A percentile compares a stretch with the other conserved stretches of the same genome.
These are phyloP conservation scores for Vigna mungo DNA, from an alignment of 306 rosid species.

Conservation along the genomic window DNA sequence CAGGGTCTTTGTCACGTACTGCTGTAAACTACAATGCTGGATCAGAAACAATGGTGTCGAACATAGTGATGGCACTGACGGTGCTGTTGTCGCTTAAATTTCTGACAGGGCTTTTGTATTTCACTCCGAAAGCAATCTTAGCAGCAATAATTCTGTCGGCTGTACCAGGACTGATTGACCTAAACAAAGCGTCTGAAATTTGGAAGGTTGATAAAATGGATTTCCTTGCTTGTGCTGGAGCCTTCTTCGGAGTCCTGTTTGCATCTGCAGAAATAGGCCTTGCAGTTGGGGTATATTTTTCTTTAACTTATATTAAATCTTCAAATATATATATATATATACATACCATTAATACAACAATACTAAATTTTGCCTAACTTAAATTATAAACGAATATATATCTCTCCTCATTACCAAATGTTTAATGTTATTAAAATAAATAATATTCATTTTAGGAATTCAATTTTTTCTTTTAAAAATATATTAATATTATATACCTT, in stretches of 20 bases:
- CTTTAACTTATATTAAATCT: neutral
- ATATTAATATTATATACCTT: no score
- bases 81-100: conserved; percentile 63
- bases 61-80: conserved; percentile 73
- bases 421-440: no score
- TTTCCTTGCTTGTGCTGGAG: conserved; percentile 69
- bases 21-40: conserved; percentile 77
- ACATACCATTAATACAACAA: no score
- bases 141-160: conserved; percentile 79
- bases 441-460: no score
- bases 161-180: conserved; percentile 67
- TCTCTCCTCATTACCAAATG: no score
- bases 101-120: conserved; percentile 60
- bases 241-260: conserved; percentile 67
- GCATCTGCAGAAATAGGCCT: conserved; percentile 67
- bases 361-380: no score
- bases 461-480: no score
- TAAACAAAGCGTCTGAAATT: conserved; percentile 56
- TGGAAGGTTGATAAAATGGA: conserved; percentile 83
- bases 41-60: conserved; percentile 68
- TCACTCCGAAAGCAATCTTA: conserved; percentile 71
- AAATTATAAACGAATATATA: no score
- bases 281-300: conserved; percentile 58
- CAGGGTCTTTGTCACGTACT: conserved; percentile 73
- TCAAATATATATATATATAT: no score